Conservation (phyloP, 208 protist species). For the Crithidia sp. region DNA sequence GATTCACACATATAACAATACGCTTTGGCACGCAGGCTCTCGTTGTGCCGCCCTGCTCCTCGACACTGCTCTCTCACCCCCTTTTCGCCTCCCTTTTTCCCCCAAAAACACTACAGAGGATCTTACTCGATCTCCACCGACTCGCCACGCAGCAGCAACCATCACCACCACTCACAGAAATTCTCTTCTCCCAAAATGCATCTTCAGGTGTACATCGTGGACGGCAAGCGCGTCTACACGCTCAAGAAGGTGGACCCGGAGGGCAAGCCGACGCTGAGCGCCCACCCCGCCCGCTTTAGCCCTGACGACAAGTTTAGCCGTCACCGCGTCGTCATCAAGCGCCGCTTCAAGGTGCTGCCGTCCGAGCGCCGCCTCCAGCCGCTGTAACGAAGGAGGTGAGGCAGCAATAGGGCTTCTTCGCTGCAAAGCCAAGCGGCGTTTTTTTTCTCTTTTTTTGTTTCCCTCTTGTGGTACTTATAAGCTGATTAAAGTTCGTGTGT, state of each 20-base stretch:
- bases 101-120: conserved; percentile 1
- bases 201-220: conserved; percentile 78
- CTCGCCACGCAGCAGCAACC: neutral
- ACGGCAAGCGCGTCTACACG: conserved; percentile 92
- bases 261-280: conserved; percentile 88
- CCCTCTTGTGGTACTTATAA: neutral
- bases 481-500: conserved; percentile 2
- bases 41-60: no score
- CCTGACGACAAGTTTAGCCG: conserved; percentile 94
- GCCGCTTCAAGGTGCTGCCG: conserved; percentile 88
- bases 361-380: conserved; percentile 76
- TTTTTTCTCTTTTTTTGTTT: conserved; percentile 5
- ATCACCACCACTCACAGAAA: neutral
- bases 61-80: neutral
- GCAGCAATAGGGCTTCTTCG: neutral
- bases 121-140: no score
- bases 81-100: conserved; percentile 5
- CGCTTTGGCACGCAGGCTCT: no score
- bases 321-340: conserved; percentile 92
- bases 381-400: conserved; percentile 44
- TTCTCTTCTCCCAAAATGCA: conserved; percentile 47
- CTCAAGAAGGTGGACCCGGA: conserved; percentile 92
- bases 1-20: neutral
- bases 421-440: neutral
- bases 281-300: conserved; percentile 93